phyloP scores from a whole-genome alignment of 2,329 filamentous ascomycete genomes.

The Monosporascus sp. region DNA sequence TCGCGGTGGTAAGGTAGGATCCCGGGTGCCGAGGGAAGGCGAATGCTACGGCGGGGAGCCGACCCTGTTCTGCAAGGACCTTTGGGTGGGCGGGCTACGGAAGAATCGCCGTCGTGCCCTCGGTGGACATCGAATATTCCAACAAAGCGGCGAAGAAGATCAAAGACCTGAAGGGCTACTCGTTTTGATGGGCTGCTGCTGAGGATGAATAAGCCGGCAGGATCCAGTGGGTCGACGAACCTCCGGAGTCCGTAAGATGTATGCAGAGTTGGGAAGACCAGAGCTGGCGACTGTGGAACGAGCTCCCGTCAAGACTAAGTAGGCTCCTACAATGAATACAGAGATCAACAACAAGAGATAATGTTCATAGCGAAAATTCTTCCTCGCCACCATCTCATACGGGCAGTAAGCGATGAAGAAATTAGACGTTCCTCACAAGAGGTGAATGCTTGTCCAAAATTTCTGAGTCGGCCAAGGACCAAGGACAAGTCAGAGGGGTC shows the following conservation, averaged over 20 bases:
- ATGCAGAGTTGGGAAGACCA: slow-evolving; percentile 38
- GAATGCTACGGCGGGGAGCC: slow-evolving; percentile 54
- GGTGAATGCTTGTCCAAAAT: too few relatives aligned
- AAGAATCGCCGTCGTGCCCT: slow-evolving; percentile 51
- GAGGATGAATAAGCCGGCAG: slow-evolving; percentile 23
- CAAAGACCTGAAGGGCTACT: slow-evolving; percentile 47
- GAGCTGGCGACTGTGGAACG: slow-evolving; percentile 37
- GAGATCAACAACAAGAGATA: too few relatives aligned
- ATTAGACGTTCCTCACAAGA: too few relatives aligned
- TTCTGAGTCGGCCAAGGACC: too few relatives aligned
- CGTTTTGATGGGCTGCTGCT: slow-evolving; percentile 27
- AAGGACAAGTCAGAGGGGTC: too few relatives aligned
- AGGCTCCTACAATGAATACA: too few relatives aligned
- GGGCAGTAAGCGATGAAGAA: too few relatives aligned
- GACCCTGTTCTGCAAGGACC: slow-evolving; percentile 50
- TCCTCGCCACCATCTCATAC: too few relatives aligned
- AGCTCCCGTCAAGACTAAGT: slow-evolving; percentile 9
- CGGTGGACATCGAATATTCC: slow-evolving; percentile 50
- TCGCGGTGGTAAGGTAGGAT: slow-evolving; percentile 29
- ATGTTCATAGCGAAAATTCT: too few relatives aligned
- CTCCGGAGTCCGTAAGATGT: slow-evolving; percentile 43
- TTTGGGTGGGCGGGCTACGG: slow-evolving; percentile 47
- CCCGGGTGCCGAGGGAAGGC: slow-evolving; percentile 32
- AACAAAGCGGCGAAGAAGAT: slow-evolving; percentile 38
- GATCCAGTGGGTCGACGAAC: slow-evolving; percentile 38